Conservation (phyloP, 1,284 basidiomycete species). For the Termitomyces sp. region DNA sequence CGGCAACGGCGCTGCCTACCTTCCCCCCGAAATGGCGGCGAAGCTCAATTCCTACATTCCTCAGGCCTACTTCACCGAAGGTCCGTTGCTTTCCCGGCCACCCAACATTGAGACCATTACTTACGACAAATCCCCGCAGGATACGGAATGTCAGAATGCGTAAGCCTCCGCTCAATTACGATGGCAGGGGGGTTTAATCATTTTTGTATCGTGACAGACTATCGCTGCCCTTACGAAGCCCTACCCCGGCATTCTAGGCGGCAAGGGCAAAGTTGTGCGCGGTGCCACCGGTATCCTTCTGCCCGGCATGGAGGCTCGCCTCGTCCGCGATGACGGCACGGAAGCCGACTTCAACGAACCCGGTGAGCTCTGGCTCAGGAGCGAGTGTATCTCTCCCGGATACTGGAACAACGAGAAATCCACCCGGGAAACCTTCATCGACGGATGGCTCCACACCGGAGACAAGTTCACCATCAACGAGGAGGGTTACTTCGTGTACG, state of each 20-base stretch:
- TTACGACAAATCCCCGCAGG: slow-evolving; percentile 32
- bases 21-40: slow-evolving; percentile 49
- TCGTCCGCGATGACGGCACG: slow-evolving; percentile 56
- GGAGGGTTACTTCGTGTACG: slow-evolving; percentile 61
- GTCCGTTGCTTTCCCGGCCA: slow-evolving; percentile 28
- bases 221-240: slow-evolving; percentile 45
- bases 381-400: slow-evolving; percentile 52
- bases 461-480: slow-evolving; percentile 60
- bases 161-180: slow-evolving; percentile 29
- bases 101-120: background rate
- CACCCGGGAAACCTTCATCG: slow-evolving; percentile 57
- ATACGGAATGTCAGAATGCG: slow-evolving; percentile 74
- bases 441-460: slow-evolving; percentile 70
- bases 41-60: slow-evolving; percentile 38
- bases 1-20: slow-evolving; percentile 60
- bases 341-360: slow-evolving; percentile 52
- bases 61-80: slow-evolving; percentile 40
- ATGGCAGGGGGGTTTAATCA: background rate
- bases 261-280: slow-evolving; percentile 35
- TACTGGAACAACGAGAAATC: slow-evolving; percentile 70
- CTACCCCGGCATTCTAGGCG: slow-evolving; percentile 41
- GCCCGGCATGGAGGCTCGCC: slow-evolving; percentile 58
- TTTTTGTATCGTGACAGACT: slow-evolving; percentile 41
- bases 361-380: slow-evolving; percentile 61
- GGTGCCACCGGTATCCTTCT: slow-evolving; percentile 55